Evolutionary conservation across 2,329 filamentous ascomycete species (phyloP), one percentile per base, ranked within the genome.

Genomic region (Elsinoe ampelina): DNA sequence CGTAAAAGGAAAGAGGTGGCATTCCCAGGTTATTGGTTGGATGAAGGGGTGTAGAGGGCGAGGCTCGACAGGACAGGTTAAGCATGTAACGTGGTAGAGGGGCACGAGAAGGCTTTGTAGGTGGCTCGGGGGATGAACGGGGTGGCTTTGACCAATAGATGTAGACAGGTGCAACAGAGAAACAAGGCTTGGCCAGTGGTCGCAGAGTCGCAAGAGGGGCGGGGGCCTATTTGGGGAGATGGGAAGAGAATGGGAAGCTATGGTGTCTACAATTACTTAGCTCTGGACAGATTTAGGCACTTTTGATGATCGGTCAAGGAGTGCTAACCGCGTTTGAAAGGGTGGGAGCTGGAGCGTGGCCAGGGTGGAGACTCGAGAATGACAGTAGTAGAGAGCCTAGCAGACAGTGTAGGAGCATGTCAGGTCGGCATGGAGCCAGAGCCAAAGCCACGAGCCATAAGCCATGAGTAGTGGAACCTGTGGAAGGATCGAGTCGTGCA

Each of bases 1-100:
- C 48, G 19, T 15, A 52, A 52, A 52, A 39, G 48, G 48, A 52
- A 52, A 52, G 48, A 52, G 48, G 48, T 52, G 48, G 48, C 48
- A 52, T 52, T 38, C 32, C 41, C 41, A 45, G n/a, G 17, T 36
- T 52, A 38, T 36, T 34, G 48, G 34, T 12, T 34, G 30, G 30
- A 32, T 22, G 30, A 32, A 32, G 15, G 7, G 34, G 48, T 20
- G 17, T 36, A 32, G 48, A 30, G 38, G 34, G 15, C 12, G 8
- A 52, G 48, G 48, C 48, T 52, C 48, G 30, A 22, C 12, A 26
- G 11, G 38, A 39, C 32, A 38, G 19, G 48, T 52, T 20, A 19
- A 52, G 32, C 15, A 36, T 38, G 35, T 38, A 52, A 35, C 32
- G 48, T 52, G 34, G 26, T 38, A 13, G 48, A 52, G 48, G 48